Evolutionary conservation across 306 rosid species (phyloP), one percentile per base, ranked within the genome.

Genomic region (Acacia melanoxylon): DNA sequence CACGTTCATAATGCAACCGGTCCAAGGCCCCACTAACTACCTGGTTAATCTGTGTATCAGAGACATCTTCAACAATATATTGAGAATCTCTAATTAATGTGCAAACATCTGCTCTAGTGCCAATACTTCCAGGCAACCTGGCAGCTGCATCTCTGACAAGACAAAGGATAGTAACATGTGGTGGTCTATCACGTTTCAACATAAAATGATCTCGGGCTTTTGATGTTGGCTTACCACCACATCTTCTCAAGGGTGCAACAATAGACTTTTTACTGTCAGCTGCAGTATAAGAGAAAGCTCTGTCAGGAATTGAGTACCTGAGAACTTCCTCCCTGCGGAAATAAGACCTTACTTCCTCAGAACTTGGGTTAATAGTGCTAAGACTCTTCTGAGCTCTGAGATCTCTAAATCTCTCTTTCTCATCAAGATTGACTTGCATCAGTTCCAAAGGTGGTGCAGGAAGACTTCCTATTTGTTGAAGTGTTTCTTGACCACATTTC

Each of bases 121-220:
- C 99, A 78, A 92, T 96, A 85, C 97, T 96, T 85, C 99, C 99
- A 74, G 99, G 99, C 85, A 96, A 87, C 89, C 99, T 91, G 31
- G 99, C 94, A 67, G 99, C 97, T 62, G 99, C 98, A 80, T 96
- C 99, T 92, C 99, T 90, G 49, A 96, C 99, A 74, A 96, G 99
- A 85, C 99, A 96, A 14, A 96, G 98, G 84, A 96, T 94, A 15
- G 99, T 96, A 63, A 96, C 99, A 85, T 96, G 99, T 3, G 99
- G 99, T 1, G 99, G 99, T 15, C 99, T 93, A 82, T 96, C 97
- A 63, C 94, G 94, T 86, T 96, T 96, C 88, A 96, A 92, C 99
- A 96, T 96, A 88, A 96, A 96, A 84, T 96, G 99, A 75, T 96
- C 99, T 49, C 99, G 90, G 78, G 99, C 99, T 89, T 96, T 96